Evolutionary conservation across 345 rosid genomes (phyloP), one percentile per base, ranked within the genome.

Genomic region (Linum lewisii): DNA sequence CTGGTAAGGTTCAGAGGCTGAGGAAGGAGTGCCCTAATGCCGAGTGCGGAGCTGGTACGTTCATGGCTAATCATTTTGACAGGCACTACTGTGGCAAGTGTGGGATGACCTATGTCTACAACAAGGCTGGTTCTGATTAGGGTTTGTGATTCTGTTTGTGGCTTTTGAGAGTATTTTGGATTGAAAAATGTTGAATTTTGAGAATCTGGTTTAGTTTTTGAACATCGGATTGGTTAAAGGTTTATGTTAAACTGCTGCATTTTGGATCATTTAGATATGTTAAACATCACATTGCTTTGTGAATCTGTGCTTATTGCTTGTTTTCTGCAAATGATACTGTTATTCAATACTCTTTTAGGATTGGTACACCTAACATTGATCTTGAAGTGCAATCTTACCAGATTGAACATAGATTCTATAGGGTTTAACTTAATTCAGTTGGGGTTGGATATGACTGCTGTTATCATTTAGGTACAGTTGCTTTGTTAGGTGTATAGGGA

Each of bases 1-100:
- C 56, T 11, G 56, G 56, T 13, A 52, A 52, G 56, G 56, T 52
- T 9, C 56, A 52, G 56, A 18, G 56, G 22, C 56, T 52, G 23
- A 21, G 56, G 56, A 52, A 52, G 56, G 56, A 52, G 56, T 52
- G 56, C 56, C 56, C 56, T 4, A 52, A 52, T 24, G 23, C 56
- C 9, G 56, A 52, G 56, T 52, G 56, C 56, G 56, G 56, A 1
- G 56, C 56, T 1, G 56, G 56, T 19, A 52, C 56, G 56, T 52
- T 52, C 25, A 52, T 52, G 56, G 56, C 56, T 4, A 52, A 52
- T 11, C 56, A 52, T 11, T 52, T 52, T 9, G 56, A 52, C 22
- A 1, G 56, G 21, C 56, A 52, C 24, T 52, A 52, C 56, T 52
- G 56, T 24, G 56, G 56, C 24, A 52, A 52, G 56, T 52, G 56